Conservation (phyloP, 2,329 filamentous ascomycete genomes). For the Aspergillus aculeatinus region DNA sequence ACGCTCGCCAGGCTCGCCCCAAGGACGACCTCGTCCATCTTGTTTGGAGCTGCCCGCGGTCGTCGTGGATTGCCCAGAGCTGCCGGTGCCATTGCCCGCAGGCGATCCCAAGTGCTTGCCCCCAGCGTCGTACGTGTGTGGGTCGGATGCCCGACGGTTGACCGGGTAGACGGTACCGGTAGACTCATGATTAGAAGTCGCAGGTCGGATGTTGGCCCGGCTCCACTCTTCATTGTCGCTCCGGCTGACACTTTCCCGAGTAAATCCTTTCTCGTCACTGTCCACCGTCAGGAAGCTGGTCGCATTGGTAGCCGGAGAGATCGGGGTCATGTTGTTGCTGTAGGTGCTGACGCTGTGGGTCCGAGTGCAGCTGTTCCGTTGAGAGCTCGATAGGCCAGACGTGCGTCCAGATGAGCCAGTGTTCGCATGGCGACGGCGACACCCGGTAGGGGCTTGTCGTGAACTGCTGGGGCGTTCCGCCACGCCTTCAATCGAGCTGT, state of each 20-base stretch:
- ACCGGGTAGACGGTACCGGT: constrained; percentile 22
- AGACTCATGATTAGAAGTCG: constrained; percentile 30
- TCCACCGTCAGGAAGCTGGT: constrained; percentile 45
- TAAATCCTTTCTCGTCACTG: constrained; percentile 39
- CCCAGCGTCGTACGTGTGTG: constrained; percentile 23
- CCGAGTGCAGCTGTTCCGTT: constrained; percentile 40
- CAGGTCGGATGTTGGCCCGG: constrained; percentile 31
- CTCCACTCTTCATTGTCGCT: constrained; percentile 33
- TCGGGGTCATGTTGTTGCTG: constrained; percentile 44
- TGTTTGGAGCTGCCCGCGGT: constrained; percentile 29
- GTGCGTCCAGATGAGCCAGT: constrained; percentile 36
- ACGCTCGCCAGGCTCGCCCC: constrained; percentile 23
- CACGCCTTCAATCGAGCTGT: constrained; percentile 16
- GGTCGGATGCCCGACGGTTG: constrained; percentile 27
- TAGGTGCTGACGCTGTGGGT: constrained; percentile 45
- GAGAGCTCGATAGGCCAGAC: constrained; percentile 34
- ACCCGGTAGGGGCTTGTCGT: constrained; percentile 24
- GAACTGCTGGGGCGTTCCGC: constrained; percentile 31
- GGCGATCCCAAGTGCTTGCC: constrained; percentile 25
- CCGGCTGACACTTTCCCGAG: constrained; percentile 28
- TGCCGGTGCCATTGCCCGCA: constrained; percentile 24
- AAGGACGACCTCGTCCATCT: constrained; percentile 20
- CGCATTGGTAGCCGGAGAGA: constrained; percentile 46
- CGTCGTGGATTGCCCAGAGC: constrained; percentile 29
- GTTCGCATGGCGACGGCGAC: constrained; percentile 32